A percentile compares a stretch with the other conserved stretches of the same genome.
Evolutionary conservation across 2,329 filamentous ascomycete species (phyloP).

Genomic region (Chaetomium globosum): DNA sequence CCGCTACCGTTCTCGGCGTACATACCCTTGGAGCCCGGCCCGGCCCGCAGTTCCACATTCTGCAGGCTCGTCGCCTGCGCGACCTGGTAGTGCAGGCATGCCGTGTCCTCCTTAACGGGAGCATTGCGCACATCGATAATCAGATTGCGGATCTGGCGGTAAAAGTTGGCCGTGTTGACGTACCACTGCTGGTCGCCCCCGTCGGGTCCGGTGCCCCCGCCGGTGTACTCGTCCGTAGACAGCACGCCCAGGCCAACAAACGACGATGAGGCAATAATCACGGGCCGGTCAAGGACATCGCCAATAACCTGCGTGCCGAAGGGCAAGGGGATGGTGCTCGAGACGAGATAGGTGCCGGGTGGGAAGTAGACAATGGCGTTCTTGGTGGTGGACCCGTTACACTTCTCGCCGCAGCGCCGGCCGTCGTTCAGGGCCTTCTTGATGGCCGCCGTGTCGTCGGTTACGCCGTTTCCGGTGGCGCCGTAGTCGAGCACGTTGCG

Average conservation of each 20-base stretch:
- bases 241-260: slow-evolving; percentile 13
- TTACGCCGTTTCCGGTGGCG: slow-evolving; percentile 62
- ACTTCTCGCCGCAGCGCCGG: slow-evolving; percentile 68
- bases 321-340: slow-evolving; percentile 72
- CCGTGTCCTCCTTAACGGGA: neutral
- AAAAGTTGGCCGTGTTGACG: slow-evolving; percentile 15
- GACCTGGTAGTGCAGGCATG: slow-evolving; percentile 13
- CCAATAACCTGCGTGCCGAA: slow-evolving; percentile 91
- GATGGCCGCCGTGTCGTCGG: slow-evolving; percentile 85
- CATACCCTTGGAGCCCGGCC: neutral
- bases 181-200: slow-evolving; percentile 5
- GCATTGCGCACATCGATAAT: neutral
- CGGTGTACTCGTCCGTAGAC: slow-evolving; percentile 17
- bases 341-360: slow-evolving; percentile 77
- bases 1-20: slow-evolving; percentile 18
- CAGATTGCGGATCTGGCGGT: slow-evolving; percentile 5
- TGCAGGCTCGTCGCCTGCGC: slow-evolving; percentile 10
- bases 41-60: slow-evolving; percentile 4
- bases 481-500: slow-evolving; percentile 78
- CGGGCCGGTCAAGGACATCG: slow-evolving; percentile 70
- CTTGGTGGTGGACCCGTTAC: slow-evolving; percentile 71
- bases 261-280: neutral
- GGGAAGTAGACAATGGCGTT: slow-evolving; percentile 94
- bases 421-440: slow-evolving; percentile 77
- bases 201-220: neutral